Conservation (phyloP, 306 rosid species). For the Trichosanthes truncata region DNA sequence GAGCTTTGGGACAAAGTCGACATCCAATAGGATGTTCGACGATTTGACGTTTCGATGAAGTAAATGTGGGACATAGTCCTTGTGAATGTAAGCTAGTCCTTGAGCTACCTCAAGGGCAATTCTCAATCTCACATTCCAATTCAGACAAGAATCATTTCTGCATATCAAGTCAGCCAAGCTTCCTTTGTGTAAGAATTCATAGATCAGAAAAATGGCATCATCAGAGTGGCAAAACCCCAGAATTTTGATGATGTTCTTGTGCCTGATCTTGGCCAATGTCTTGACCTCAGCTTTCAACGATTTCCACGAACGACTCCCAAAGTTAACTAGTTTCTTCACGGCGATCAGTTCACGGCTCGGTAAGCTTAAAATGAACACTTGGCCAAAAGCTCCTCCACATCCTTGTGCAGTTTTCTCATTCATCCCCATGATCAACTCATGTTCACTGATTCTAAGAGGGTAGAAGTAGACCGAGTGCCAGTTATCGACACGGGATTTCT, state of each 20-base stretch:
- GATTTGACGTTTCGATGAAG: slow-evolving; percentile 84
- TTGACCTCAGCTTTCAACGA: slow-evolving; percentile 70
- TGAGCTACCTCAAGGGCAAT: slow-evolving; percentile 86
- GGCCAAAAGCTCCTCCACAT: slow-evolving; percentile 59
- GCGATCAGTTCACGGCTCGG: slow-evolving; percentile 80
- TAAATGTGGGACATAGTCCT: slow-evolving; percentile 80
- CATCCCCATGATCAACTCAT: slow-evolving; percentile 71
- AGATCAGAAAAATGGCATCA: slow-evolving; percentile 67
- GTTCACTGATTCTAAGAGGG: slow-evolving; percentile 87
- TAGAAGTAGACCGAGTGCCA: slow-evolving; percentile 88
- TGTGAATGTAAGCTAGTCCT: slow-evolving; percentile 85
- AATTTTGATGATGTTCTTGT: slow-evolving; percentile 67
- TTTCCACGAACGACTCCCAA: slow-evolving; percentile 58
- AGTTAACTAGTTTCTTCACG: slow-evolving; percentile 76
- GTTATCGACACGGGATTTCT: slow-evolving; percentile 24
- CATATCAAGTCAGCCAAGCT: slow-evolving; percentile 77
- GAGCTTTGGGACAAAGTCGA: slow-evolving; percentile 72
- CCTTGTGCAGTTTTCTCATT: slow-evolving; percentile 67
- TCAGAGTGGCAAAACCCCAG: slow-evolving; percentile 85
- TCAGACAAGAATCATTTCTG: slow-evolving; percentile 37
- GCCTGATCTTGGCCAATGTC: slow-evolving; percentile 90
- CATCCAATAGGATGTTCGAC: slow-evolving; percentile 70
- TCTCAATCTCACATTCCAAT: slow-evolving; percentile 61
- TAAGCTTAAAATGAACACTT: slow-evolving; percentile 51
- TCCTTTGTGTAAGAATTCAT: slow-evolving; percentile 66